phyloP scores from a whole-genome alignment of 2,329 filamentous ascomycete genomes.

The Lecanicillium sp. region DNA sequence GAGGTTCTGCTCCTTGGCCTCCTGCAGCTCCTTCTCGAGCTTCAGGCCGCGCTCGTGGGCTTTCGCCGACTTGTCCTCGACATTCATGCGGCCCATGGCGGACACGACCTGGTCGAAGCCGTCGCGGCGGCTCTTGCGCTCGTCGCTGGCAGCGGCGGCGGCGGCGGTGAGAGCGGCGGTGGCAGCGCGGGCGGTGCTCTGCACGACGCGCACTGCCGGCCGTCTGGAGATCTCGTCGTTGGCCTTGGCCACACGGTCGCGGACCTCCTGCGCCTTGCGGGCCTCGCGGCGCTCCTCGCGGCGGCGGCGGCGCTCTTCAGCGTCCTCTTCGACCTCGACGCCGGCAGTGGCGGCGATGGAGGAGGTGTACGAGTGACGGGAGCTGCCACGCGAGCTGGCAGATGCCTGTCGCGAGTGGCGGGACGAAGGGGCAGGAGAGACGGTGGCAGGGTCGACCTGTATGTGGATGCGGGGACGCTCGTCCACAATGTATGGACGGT shows the following conservation, averaged over 20 bases:
- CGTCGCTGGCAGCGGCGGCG: background rate
- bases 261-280: constrained; percentile 16
- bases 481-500: constrained; percentile 33
- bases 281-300: constrained; percentile 21
- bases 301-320: constrained; percentile 10
- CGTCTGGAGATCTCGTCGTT: constrained; percentile 38
- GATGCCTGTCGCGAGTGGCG: constrained; percentile 32
- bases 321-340: constrained; percentile 19
- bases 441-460: constrained; percentile 29
- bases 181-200: background rate
- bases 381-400: constrained; percentile 30
- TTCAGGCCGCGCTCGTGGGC: constrained; percentile 20
- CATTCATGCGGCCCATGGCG: constrained; percentile 26
- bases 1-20: constrained; percentile 34
- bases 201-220: constrained; percentile 23
- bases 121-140: constrained; percentile 4
- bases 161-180: too few species aligned
- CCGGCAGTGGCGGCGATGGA: constrained; percentile 27
- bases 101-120: constrained; percentile 25
- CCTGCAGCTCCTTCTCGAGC: constrained; percentile 29
- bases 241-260: constrained; percentile 32
- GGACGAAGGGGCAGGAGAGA: constrained; percentile 24
- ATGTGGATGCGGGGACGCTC: constrained; percentile 32
- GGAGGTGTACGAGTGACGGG: too few species aligned
- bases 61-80: constrained; percentile 28